Evolutionary conservation across 2,329 filamentous ascomycete species (phyloP).

Genomic region (Aspergillus caelatus): DNA sequence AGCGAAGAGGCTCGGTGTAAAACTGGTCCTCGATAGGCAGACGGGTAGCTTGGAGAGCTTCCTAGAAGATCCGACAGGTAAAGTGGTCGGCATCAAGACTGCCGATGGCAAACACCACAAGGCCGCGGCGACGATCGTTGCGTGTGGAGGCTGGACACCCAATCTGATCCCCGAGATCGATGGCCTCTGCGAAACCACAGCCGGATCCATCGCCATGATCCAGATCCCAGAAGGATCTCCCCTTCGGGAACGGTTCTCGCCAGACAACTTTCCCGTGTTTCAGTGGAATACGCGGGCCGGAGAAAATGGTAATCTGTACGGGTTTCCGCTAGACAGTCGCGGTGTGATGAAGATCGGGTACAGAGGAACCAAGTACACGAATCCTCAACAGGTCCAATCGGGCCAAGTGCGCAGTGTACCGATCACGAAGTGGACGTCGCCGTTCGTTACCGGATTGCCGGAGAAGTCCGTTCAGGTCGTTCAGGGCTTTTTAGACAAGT

Average conservation of each 20-base stretch:
- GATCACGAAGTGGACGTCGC: conserved; percentile 40
- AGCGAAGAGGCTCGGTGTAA: conserved; percentile 44
- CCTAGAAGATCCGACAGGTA: background rate
- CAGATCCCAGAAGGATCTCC: conserved; percentile 43
- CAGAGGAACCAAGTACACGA: conserved; percentile 55
- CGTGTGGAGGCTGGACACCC: conserved; percentile 51
- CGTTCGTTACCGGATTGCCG: conserved; percentile 27
- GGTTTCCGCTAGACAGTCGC: conserved; percentile 49
- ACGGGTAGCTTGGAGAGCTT: conserved; percentile 14
- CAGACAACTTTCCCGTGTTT: conserved; percentile 52
- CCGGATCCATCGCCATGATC: conserved; percentile 49
- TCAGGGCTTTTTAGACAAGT: conserved; percentile 40
- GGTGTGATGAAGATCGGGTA: conserved; percentile 56
- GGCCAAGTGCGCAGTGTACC: conserved; percentile 45
- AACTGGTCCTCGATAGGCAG: conserved; percentile 43
- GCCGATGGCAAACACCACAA: conserved; percentile 38
- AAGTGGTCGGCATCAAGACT: conserved; percentile 44
- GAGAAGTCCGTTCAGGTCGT: conserved; percentile 30
- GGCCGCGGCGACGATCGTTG: conserved; percentile 42
- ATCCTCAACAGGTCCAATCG: conserved; percentile 42
- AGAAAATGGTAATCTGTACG: conserved; percentile 50
- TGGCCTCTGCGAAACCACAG: conserved; percentile 52
- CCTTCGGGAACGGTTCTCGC: conserved; percentile 46
- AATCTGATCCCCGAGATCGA: conserved; percentile 45
- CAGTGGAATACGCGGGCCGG: conserved; percentile 42